phyloP scores from a whole-genome alignment of 2,329 filamentous ascomycete species.

The Ascochyta clinopodiicola region DNA sequence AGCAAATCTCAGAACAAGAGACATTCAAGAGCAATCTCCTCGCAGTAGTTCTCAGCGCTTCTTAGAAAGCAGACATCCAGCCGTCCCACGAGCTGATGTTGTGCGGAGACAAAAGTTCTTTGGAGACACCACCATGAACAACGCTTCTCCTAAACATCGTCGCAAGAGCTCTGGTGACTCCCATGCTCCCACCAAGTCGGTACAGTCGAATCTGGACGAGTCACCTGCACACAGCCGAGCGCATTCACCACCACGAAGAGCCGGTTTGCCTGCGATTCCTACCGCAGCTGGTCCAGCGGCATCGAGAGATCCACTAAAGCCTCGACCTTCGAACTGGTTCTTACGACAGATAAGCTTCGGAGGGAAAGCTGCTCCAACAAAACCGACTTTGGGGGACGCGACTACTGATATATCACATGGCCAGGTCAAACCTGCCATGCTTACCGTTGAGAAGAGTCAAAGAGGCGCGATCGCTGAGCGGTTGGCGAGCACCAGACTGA shows the following conservation, averaged over 20 bases:
- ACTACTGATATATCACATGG: slow-evolving; percentile 44
- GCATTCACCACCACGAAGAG: slow-evolving; percentile 37
- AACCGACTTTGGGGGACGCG: slow-evolving; percentile 38
- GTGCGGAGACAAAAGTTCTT: slow-evolving; percentile 36
- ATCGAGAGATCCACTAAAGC: slow-evolving; percentile 23
- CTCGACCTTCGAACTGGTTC: slow-evolving; percentile 43
- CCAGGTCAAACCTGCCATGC: slow-evolving; percentile 42
- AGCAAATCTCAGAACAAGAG: slow-evolving; percentile 29
- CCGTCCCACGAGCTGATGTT: slow-evolving; percentile 40
- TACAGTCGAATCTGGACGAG: slow-evolving; percentile 30
- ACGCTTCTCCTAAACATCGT: slow-evolving; percentile 28
- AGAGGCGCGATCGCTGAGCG: slow-evolving; percentile 46
- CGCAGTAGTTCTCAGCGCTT: slow-evolving; percentile 21
- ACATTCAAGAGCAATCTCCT: slow-evolving; percentile 30
- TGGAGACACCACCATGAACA: slow-evolving; percentile 15
- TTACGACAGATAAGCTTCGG: slow-evolving; percentile 50
- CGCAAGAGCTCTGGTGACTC: slow-evolving; percentile 37
- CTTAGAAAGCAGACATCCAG: slow-evolving; percentile 21
- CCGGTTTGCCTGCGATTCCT: slow-evolving; percentile 23
- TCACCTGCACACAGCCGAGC: slow-evolving; percentile 40
- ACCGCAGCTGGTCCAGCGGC: slow-evolving; percentile 14
- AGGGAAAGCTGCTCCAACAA: slow-evolving; percentile 36
- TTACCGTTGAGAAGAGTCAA: slow-evolving; percentile 45
- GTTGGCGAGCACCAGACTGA: slow-evolving; percentile 43
- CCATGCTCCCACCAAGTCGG: slow-evolving; percentile 22